Evolutionary conservation across 2,329 filamentous ascomycete genomes (phyloP).

Genomic region (Oidium heveae): DNA sequence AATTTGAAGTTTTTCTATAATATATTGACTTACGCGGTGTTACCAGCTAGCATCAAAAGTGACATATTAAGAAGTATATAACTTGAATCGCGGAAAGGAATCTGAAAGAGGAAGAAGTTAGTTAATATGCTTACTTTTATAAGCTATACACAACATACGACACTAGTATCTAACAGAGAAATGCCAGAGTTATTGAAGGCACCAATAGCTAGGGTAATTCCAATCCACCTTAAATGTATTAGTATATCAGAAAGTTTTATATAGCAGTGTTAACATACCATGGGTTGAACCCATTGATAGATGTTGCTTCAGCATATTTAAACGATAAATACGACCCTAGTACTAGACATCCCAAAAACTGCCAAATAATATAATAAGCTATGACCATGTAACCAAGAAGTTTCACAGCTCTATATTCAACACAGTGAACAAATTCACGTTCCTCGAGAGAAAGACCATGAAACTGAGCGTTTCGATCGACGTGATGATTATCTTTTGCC

Average conservation of each 20-base stretch:
- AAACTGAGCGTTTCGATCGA: slow-evolving; percentile 25
- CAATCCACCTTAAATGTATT: slow-evolving; percentile 1
- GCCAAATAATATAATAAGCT: slow-evolving; percentile 31
- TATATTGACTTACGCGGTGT: slow-evolving; percentile 22
- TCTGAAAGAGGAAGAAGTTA: neutral
- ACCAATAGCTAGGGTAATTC: neutral
- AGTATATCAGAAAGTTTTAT: neutral
- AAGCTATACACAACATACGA: neutral
- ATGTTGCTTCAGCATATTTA: slow-evolving; percentile 10
- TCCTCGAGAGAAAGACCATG: slow-evolving; percentile 25
- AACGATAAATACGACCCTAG: slow-evolving; percentile 31
- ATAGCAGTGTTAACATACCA: slow-evolving; percentile 1
- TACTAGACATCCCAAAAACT: slow-evolving; percentile 27
- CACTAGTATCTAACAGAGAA: slow-evolving; percentile 1
- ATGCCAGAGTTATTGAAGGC: slow-evolving; percentile 3
- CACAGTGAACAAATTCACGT: slow-evolving; percentile 29
- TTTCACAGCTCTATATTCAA: slow-evolving; percentile 35
- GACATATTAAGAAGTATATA: neutral
- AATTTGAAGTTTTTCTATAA: neutral
- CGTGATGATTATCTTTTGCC: neutral
- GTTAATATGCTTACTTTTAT: too few relatives aligned
- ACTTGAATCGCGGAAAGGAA: slow-evolving; percentile 1
- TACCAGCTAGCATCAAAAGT: neutral
- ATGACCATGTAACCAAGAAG: slow-evolving; percentile 32
- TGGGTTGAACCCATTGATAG: slow-evolving; percentile 2